Percentiles rank a stretch among this genome's conserved stretches.
phyloP scores from a whole-genome alignment of 371 early-diverging fungal species.

The Lichtheimia ramosa region DNA sequence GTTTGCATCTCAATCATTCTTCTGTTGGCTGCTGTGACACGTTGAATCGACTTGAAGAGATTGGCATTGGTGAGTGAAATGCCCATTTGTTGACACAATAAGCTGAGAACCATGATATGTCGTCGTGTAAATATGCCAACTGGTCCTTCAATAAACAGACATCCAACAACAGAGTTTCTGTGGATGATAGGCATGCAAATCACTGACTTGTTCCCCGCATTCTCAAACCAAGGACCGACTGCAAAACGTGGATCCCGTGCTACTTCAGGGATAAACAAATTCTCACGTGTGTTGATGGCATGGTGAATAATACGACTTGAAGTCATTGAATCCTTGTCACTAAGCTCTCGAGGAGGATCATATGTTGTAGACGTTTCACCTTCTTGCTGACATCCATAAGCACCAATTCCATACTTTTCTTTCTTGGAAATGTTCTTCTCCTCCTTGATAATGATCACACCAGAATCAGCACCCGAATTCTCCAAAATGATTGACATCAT shows the following conservation, averaged over 20 bases:
- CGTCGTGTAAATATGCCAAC: slow-evolving; percentile 57
- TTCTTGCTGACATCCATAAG: slow-evolving; percentile 42
- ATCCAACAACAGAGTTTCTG: slow-evolving; percentile 49
- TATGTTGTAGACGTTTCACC: slow-evolving; percentile 31
- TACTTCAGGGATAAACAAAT: slow-evolving; percentile 39
- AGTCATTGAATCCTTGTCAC: slow-evolving; percentile 32
- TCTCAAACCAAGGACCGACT: slow-evolving; percentile 45
- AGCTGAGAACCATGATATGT: slow-evolving; percentile 53
- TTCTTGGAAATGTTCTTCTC: slow-evolving; percentile 39
- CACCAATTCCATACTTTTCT: slow-evolving; percentile 37
- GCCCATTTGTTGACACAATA: slow-evolving; percentile 60
- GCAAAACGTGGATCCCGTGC: slow-evolving; percentile 43
- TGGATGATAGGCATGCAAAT: slow-evolving; percentile 60
- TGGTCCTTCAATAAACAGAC: slow-evolving; percentile 56
- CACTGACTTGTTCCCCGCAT: slow-evolving; percentile 51
- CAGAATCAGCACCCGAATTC: slow-evolving; percentile 47
- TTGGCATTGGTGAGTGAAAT: slow-evolving; percentile 61
- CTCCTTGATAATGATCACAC: slow-evolving; percentile 45
- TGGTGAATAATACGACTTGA: slow-evolving; percentile 41
- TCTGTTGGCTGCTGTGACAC: slow-evolving; percentile 39
- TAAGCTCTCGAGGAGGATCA: slow-evolving; percentile 35
- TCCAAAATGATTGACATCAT: slow-evolving; percentile 50
- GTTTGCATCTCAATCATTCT: slow-evolving; percentile 50
- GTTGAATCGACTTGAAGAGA: slow-evolving; percentile 49
- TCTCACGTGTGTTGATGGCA: slow-evolving; percentile 43